Conservation (phyloP, 257 asterid species). For the Ajuga chamaepitys region DNA sequence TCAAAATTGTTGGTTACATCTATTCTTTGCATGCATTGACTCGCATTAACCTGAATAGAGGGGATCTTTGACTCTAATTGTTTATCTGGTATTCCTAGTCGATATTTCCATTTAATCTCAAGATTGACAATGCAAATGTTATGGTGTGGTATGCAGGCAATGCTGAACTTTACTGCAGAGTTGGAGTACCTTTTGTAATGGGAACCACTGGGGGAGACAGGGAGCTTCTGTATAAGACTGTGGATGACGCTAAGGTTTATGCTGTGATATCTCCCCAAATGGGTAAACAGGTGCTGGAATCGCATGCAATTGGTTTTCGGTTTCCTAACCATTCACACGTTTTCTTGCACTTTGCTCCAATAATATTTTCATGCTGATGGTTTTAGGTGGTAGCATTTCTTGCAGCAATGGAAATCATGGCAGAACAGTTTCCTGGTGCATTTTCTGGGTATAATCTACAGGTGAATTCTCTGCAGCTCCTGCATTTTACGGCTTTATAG, state of each 20-base stretch:
- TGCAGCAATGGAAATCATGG: constrained; percentile 90
- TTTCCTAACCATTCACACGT: neutral
- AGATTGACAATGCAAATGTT: neutral
- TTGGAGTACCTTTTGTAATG: constrained; percentile 95
- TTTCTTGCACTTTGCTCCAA: neutral
- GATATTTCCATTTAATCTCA: neutral
- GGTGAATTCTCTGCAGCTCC: constrained; percentile 34
- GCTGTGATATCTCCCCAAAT: constrained; percentile 99
- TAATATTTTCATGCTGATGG: constrained; percentile 4
- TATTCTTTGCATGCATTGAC: neutral
- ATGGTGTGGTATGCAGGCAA: constrained; percentile 39
- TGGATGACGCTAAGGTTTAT: constrained; percentile 57
- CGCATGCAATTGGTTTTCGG: neutral
- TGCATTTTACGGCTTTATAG: neutral
- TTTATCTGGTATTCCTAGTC: neutral
- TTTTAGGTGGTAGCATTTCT: constrained; percentile 92
- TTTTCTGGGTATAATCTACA: constrained; percentile 82
- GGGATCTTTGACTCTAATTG: neutral
- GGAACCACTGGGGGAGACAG: constrained; percentile 99
- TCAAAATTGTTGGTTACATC: neutral
- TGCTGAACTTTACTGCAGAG: constrained; percentile 79
- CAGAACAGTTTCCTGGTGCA: constrained; percentile 94
- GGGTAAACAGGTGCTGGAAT: constrained; percentile 87
- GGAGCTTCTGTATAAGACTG: constrained; percentile 70
- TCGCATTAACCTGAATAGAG: neutral